Base-by-base conservation (phyloP, 805 yeast genomes). In the Wickerhamomyces bovis region DNA sequence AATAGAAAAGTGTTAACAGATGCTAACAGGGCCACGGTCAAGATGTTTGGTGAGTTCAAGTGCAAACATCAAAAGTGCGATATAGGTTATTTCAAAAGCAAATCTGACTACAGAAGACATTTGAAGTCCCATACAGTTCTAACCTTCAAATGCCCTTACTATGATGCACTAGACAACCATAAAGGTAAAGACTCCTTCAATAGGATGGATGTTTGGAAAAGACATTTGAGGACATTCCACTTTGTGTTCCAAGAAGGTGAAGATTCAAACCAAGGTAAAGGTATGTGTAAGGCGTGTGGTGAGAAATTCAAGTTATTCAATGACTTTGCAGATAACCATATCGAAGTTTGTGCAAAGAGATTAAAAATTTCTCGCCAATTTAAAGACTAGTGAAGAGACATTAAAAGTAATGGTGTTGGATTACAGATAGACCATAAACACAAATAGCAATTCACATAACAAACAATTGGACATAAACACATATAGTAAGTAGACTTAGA, bases 181-280 rank as follows among this genome's bases (percentile, higher is more conserved):
- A 71, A 85, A 46, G 83, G 83, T 53, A 87, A 85, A 19, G 90
- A 92, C 15, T 77, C 87, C 0, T 85, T 85, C 65, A 80, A 79
- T 55, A 70, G 94, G 40, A 65, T 83, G 49, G 94, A 85, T 57
- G 90, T 85, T 26, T 67, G 85, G 52, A 85, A 85, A 53, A 71
- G 94, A 40, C 94, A 85, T 63, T 66, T 85, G 46, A 71, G 77
- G 44, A 69, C 85, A 38, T 88, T 85, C 39, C 94, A 85, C 63
- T 81, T 73, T 58, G 40, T 41, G 10, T 47, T 47, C 23, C 28
- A 26, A 25, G 47, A 44, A 13, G 31, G 35, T n/a, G 45, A 31
- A 21, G 47, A 44, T n/a, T 47, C 50, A 18, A 80, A 78, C 28
- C 78, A 70, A 44, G 77, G 53, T 6, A 44, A 41, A 3, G 92